Evolutionary conservation across 257 asterid genomes (phyloP), one percentile per base, ranked within the genome.

Genomic region (Mentha longifolia): DNA sequence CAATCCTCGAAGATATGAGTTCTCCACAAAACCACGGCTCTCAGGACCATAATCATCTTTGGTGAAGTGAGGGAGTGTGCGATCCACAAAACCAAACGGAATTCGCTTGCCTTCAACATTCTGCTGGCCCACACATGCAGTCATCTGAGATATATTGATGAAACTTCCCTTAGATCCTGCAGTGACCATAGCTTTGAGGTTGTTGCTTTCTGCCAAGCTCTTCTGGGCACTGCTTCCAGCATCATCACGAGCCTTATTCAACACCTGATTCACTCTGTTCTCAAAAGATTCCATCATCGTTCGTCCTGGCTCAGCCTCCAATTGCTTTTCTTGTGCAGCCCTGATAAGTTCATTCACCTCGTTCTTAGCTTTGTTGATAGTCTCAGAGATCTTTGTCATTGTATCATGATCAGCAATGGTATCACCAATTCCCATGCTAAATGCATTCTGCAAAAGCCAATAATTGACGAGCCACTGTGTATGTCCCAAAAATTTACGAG

Each of bases 91-190:
- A 41, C 99, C 99, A 76, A 88, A 95, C 37, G 99, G 99, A 65
- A 95, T 95, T 67, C 99, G 98, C 68, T 95, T 95, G 49, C 99
- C 99, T 83, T 95, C 99, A 78, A 95, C 99, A 78, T 95, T 95
- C 81, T 95, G 99, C 78, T 95, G 99, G 68, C 99, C 99, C 82
- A 95, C 99, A 87, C 99, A 95, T 61, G 99, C 99, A 82, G 99
- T 95, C 99, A 95, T 95, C 84, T 95, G 99, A 68, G 99, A 95
- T 59, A 95, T 95, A 77, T 95, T 95, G 65, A 95, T 95, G 77
- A 95, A 95, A 89, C 99, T 95, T 70, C 99, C 99, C 86, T 95
- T 92, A 7, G 99, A 95, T 61, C 99, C 99, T 28, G 99, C 99
- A 45, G 99, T 95, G 57, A 95, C 99, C 99, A 95, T 95, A 69